Conservation (phyloP, 2,329 filamentous ascomycete genomes). For the Colletotrichum echinochloae region DNA sequence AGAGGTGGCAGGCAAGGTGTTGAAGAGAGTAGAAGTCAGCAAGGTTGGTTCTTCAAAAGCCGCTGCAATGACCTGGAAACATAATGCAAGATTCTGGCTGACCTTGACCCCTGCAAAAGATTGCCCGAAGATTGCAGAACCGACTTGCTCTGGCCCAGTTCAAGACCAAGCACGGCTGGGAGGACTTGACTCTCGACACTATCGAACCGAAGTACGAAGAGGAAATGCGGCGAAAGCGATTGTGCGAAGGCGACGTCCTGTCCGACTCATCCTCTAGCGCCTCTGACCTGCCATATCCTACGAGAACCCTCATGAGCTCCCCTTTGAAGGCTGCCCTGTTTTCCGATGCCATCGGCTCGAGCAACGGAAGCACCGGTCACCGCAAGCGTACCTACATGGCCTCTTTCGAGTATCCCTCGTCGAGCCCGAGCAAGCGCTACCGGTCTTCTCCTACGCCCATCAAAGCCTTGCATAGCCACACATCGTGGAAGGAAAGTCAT, state of each 20-base stretch:
- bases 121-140: constrained; percentile 92
- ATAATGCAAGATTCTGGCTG: neutral
- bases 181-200: constrained; percentile 86
- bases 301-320: constrained; percentile 81
- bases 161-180: constrained; percentile 96
- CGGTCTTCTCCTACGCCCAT: constrained; percentile 73
- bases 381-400: constrained; percentile 73
- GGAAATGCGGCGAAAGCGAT: constrained; percentile 79
- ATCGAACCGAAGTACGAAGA: constrained; percentile 89
- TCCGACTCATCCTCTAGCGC: constrained; percentile 90
- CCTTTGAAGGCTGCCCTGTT: constrained; percentile 86
- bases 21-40: constrained; percentile 80
- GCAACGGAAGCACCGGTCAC: constrained; percentile 74
- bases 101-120: constrained; percentile 64
- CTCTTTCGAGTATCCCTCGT: constrained; percentile 66
- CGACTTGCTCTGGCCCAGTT: constrained; percentile 95
- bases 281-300: constrained; percentile 80
- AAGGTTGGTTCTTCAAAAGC: constrained; percentile 67
- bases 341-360: constrained; percentile 82
- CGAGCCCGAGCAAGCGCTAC: constrained; percentile 76
- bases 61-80: constrained; percentile 18
- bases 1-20: constrained; percentile 74
- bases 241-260: constrained; percentile 77
- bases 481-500: constrained; percentile 81
- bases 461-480: constrained; percentile 67